Evolutionary conservation across 2,329 filamentous ascomycete species (phyloP), one percentile per base, ranked within the genome.

Genomic region (Aspergillus flavus): DNA sequence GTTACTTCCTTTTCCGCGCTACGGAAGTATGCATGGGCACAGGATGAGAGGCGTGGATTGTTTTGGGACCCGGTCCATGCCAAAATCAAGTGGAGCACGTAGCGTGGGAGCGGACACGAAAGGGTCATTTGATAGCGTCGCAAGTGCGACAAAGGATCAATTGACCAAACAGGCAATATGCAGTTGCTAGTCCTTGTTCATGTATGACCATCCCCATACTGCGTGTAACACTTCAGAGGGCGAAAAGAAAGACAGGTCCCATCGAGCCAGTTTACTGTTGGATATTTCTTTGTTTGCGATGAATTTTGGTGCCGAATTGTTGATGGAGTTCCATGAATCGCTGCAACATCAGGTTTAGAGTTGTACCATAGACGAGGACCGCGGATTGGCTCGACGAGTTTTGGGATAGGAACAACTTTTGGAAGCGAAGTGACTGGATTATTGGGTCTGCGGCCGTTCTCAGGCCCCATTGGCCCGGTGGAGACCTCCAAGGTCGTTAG

Each of bases 91-190:
- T 66, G 66, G 66, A 66, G 66, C 58, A 61, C 59, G 57, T 59
- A 68, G 62, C 54, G 64, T 63, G 59, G 63, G 64, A 66, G 64
- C 64, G 64, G 58, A 60, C 64, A 66, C 66, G 57, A 61, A 36
- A 66, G 60, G 64, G 58, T 62, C 59, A 55, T 64, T 64, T 66
- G 60, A 54, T 50, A 58, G 46, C n/a, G 39, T 46, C 46, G 45
- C 48, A 52, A 32, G 28, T 48, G 46, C 19, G 19, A 41, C 43
- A 46, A 39, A 39, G 55, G 55, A 58, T 56, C 50, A 39, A 30
- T 61, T 39, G n/a, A 50, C 21, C 53, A 23, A 53, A 39, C 58
- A 28, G 26, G 53, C 32, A 21, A 21, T 50, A 36, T 54, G 36
- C 30, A 55, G 41, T 21, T 54, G 41, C 50, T 52, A 50, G 36